phyloP scores from a whole-genome alignment of 768 basidiomycete species.

The Boletellus ananas region DNA sequence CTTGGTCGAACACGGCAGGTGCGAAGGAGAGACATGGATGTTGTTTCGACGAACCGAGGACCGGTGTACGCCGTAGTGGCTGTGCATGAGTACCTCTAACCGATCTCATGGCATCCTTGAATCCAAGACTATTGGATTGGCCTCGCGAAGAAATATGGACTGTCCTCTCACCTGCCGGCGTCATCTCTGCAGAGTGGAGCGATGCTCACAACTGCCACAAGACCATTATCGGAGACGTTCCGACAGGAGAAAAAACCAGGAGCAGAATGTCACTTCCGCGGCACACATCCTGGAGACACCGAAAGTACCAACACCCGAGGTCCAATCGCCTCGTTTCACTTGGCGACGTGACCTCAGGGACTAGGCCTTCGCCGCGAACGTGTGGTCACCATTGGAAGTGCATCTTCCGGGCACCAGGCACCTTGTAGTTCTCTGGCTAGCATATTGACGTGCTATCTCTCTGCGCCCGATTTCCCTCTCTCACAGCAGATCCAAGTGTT shows the following conservation, averaged over 20 bases:
- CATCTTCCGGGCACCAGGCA: conserved; percentile 53
- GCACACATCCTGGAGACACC: conserved; percentile 47
- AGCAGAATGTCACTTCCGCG: conserved; percentile 45
- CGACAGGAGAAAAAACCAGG: conserved; percentile 31
- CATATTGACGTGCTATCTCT: neutral
- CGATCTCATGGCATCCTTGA: conserved; percentile 13
- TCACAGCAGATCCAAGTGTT: conserved; percentile 48
- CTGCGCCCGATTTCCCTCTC: conserved; percentile 32
- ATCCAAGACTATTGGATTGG: conserved; percentile 42
- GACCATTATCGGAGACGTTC: conserved; percentile 16
- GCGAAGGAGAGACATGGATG: conserved; percentile 55
- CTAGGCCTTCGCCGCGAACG: conserved; percentile 41
- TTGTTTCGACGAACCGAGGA: no score
- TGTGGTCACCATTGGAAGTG: conserved; percentile 53
- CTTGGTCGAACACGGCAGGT: conserved; percentile 33
- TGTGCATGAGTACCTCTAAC: conserved; percentile 15
- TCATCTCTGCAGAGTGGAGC: conserved; percentile 46
- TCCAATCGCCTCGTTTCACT: conserved; percentile 47
- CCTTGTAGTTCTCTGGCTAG: neutral
- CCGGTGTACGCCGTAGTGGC: conserved; percentile 17
- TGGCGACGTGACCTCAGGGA: conserved; percentile 44
- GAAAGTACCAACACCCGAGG: conserved; percentile 28
- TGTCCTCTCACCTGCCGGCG: conserved; percentile 41
- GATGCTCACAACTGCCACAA: conserved; percentile 33
- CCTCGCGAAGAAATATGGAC: conserved; percentile 40